phyloP scores from a whole-genome alignment of 306 rosid species.

The Dryas drummondii region DNA sequence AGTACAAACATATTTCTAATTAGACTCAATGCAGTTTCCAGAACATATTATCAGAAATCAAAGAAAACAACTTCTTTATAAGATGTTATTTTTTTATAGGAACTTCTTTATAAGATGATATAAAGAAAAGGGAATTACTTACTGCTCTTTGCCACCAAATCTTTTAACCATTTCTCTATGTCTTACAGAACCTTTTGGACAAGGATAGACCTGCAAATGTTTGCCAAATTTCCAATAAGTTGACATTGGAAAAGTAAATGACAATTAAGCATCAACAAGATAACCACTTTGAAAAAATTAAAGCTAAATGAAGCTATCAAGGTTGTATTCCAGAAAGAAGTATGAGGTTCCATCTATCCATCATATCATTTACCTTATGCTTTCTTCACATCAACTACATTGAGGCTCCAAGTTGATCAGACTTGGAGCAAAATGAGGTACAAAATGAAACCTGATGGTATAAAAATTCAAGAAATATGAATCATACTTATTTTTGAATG shows the following conservation, averaged over 20 bases:
- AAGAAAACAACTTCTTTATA: background rate
- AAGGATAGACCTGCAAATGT: constrained; percentile 76
- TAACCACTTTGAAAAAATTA: constrained; percentile 1
- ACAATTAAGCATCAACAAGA: background rate
- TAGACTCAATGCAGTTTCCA: background rate
- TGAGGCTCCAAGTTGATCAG: background rate
- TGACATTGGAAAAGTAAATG: background rate
- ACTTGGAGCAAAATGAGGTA: background rate
- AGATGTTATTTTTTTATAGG: background rate
- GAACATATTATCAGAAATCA: background rate
- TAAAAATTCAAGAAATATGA: background rate
- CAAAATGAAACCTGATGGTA: background rate
- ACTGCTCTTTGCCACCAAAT: constrained; percentile 88
- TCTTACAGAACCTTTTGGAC: constrained; percentile 88
- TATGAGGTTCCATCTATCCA: background rate
- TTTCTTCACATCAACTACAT: background rate
- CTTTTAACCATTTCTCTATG: constrained; percentile 75
- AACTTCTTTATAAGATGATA: background rate
- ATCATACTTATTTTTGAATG: background rate
- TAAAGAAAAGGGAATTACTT: constrained; percentile 42
- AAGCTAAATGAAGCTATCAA: background rate
- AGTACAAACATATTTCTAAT: background rate
- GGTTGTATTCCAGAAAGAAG: background rate
- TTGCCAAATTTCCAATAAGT: constrained; percentile 25
- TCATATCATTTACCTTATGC: background rate